Evolutionary conservation across 148 eudicot species (phyloP), one percentile per base, ranked within the genome.

Genomic region (Rhododendron kiyosumense): DNA sequence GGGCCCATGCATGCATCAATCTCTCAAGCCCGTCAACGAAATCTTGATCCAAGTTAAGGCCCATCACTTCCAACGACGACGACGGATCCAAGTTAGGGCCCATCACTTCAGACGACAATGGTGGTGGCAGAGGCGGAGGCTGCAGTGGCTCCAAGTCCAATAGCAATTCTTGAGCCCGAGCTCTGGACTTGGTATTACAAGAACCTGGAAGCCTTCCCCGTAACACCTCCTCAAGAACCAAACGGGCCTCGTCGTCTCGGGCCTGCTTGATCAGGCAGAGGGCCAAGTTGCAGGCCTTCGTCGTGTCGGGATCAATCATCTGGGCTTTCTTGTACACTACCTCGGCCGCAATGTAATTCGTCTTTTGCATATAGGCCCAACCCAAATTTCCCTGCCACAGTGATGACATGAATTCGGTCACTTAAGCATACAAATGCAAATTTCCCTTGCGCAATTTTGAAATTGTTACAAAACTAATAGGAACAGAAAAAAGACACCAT

Each of bases 341-440:
- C 77, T 92, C 94, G 2, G 94, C 94, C 14, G 92, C 90, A 14
- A 80, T 83, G 69, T 83, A 92, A 38, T 89, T 90, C 7, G 75
- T 71, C 49, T 85, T 87, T 81, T 92, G 94, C 94, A 92, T 90
- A 13, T 90, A 92, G 1, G 94, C 91, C 94, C 94, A 92, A 0
- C 94, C 94, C 81, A 92, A 83, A 45, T 92, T 92, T 7, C 94
- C 92, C 94, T 92, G 90, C 86, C 90, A 36, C 30, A 8, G 45
- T 20, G 15, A 74, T 15, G 30, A 10, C 30, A 69, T 28, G 18
- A 28, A 28, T 69, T 69, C 15, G 18, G 75, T 69, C 36, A 28
- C 17, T 4, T 69, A 2, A 41, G 45, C 45, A 6, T 41, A 7
- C 45, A 41, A 41, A 41, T 41, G 43, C 7, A 5, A 41, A 41